Conservation (phyloP, 73 alveolate species). For the Halteria grandinella region DNA sequence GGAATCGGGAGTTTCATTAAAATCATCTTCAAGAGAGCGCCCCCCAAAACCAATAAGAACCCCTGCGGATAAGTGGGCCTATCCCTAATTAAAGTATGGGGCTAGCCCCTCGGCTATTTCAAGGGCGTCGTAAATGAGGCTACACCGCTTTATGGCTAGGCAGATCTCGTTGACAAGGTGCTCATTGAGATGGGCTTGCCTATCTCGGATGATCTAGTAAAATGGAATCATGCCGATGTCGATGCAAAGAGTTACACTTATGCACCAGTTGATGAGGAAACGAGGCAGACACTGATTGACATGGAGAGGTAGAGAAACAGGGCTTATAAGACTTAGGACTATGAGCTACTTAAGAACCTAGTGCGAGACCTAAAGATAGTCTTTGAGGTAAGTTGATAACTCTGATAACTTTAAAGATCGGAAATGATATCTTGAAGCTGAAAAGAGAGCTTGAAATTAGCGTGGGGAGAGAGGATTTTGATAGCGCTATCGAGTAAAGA, state of each 20-base stretch:
- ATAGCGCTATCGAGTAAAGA: constrained; percentile 83
- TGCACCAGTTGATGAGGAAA: constrained; percentile 93
- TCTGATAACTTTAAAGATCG: constrained; percentile 52
- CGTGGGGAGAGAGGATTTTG: constrained; percentile 93
- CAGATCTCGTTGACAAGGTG: constrained; percentile 92
- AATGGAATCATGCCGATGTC: constrained; percentile 92
- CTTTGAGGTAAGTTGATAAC: constrained; percentile 65
- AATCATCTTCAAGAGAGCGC: constrained; percentile 83
- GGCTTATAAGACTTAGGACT: constrained; percentile 90
- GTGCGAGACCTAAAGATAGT: constrained; percentile 89
- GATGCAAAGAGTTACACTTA: constrained; percentile 87
- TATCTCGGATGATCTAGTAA: constrained; percentile 70
- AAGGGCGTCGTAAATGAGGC: constrained; percentile 86
- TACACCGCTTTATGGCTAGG: no score
- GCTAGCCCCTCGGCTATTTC: constrained; percentile 81
- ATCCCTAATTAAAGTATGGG: constrained; percentile 91
- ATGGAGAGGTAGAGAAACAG: constrained; percentile 81
- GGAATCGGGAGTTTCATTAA: constrained; percentile 94
- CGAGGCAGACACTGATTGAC: constrained; percentile 91
- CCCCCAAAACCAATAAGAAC: constrained; percentile 84
- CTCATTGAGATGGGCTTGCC: constrained; percentile 97
- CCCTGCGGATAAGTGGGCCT: constrained; percentile 95
- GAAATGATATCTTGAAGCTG: constrained; percentile 90
- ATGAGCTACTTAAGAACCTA: constrained; percentile 83
- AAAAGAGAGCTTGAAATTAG: constrained; percentile 91